Evolutionary conservation across 495 filamentous ascomycete species (phyloP).

Genomic region (Chaetomium fimeti): DNA sequence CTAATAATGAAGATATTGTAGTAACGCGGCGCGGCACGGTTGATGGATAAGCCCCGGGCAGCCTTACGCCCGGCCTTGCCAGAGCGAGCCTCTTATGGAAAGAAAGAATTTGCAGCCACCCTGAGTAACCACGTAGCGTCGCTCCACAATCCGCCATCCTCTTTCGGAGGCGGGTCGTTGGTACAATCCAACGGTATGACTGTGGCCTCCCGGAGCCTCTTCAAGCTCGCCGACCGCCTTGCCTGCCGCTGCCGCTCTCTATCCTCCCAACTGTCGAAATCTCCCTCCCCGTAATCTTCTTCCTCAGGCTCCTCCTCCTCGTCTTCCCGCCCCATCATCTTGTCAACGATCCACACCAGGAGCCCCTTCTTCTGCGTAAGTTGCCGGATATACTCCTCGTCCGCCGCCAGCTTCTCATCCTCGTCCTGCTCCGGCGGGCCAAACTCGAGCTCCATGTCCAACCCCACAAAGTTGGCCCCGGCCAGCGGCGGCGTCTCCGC

Average conservation of each 20-base stretch:
- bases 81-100: slow-evolving; percentile 28
- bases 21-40: too few species aligned
- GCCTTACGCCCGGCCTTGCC: neutral
- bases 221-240: slow-evolving; percentile 24
- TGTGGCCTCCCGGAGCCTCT: slow-evolving; percentile 23
- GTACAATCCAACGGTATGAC: slow-evolving; percentile 19
- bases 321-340: slow-evolving; percentile 70
- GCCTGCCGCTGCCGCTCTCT: slow-evolving; percentile 36
- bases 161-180: slow-evolving; percentile 45
- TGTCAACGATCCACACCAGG: slow-evolving; percentile 73
- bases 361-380: slow-evolving; percentile 61
- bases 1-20: neutral
- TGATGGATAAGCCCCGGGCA: neutral
- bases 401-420: slow-evolving; percentile 33
- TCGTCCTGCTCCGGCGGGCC: slow-evolving; percentile 38
- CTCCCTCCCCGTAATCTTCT: slow-evolving; percentile 31
- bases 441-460: slow-evolving; percentile 50
- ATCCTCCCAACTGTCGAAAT: slow-evolving; percentile 37
- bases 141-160: slow-evolving; percentile 66
- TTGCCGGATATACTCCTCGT: slow-evolving; percentile 56
- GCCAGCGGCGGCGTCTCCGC: slow-evolving; percentile 41
- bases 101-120: slow-evolving; percentile 71
- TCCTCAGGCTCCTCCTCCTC: slow-evolving; percentile 55
- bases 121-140: slow-evolving; percentile 84
- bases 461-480: slow-evolving; percentile 62